phyloP scores from a whole-genome alignment of 116 monocot species.

The Zostera marina region DNA sequence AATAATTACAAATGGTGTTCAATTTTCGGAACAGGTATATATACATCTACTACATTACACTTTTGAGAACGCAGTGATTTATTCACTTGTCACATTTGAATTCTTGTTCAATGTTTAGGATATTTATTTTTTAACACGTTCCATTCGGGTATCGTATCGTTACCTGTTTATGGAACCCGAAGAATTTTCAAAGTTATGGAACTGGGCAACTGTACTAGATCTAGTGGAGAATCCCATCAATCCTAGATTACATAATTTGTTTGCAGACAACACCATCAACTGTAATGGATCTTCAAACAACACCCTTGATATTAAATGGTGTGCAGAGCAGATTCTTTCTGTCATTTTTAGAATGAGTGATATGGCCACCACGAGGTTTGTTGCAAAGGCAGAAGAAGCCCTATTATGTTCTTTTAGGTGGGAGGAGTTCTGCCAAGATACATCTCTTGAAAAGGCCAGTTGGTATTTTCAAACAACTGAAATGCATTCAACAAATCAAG shows the following conservation, averaged over 20 bases:
- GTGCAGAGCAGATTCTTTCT: constrained; percentile 43
- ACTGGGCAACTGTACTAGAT: constrained; percentile 70
- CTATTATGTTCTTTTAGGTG: constrained; percentile 62
- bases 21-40: constrained; percentile 28
- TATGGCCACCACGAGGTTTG: constrained; percentile 31
- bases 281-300: constrained; percentile 6
- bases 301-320: constrained; percentile 66
- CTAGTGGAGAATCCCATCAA: constrained; percentile 20
- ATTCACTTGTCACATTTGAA: too few species aligned
- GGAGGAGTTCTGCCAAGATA: constrained; percentile 77
- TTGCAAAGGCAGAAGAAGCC: constrained; percentile 31
- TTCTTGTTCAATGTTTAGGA: constrained; percentile 30
- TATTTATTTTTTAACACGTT: constrained; percentile 17
- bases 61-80: too few species aligned
- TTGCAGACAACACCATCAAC: too few species aligned
- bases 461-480: constrained; percentile 40
- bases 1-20: constrained; percentile 4
- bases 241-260: constrained; percentile 5
- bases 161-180: constrained; percentile 41
- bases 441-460: constrained; percentile 72
- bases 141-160: constrained; percentile 49
- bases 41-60: not conserved
- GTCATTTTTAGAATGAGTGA: constrained; percentile 50
- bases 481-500: constrained; percentile 5
- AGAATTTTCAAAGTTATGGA: constrained; percentile 63